Percentiles rank a stretch among this genome's conserved stretches.
Evolutionary conservation across 2,329 filamentous ascomycete species (phyloP).

Genomic region (Fusarium tupiense): DNA sequence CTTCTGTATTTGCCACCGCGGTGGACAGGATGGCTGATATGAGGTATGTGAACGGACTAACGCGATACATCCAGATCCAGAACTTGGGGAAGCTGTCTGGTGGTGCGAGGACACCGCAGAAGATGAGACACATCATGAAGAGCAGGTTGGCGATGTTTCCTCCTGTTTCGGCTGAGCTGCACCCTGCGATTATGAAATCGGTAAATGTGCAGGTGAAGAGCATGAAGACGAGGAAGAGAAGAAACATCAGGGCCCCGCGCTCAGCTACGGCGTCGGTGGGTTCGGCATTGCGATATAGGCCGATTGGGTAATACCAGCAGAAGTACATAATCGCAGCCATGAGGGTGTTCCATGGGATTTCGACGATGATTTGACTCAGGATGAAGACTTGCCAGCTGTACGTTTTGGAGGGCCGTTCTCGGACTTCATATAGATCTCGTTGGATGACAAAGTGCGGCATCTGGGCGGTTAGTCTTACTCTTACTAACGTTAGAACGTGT

Average conservation of each 20-base stretch:
- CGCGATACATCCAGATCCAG: slow-evolving; percentile 64
- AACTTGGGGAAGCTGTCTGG: slow-evolving; percentile 66
- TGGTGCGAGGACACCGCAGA: slow-evolving; percentile 40
- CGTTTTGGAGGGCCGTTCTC: slow-evolving; percentile 73
- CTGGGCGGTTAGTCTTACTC: background rate
- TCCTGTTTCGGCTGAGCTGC: slow-evolving; percentile 72
- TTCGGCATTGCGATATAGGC: slow-evolving; percentile 68
- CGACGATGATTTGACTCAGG: slow-evolving; percentile 72
- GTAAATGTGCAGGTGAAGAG: slow-evolving; percentile 75
- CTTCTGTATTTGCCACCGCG: slow-evolving; percentile 72
- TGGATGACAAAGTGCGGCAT: slow-evolving; percentile 79
- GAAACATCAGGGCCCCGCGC: slow-evolving; percentile 71
- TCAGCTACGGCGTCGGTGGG: slow-evolving; percentile 59
- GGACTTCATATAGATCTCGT: slow-evolving; percentile 73
- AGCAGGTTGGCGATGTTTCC: slow-evolving; percentile 73
- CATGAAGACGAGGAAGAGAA: slow-evolving; percentile 71
- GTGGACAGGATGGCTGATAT: slow-evolving; percentile 76
- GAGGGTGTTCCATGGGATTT: slow-evolving; percentile 75
- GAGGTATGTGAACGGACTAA: slow-evolving; percentile 86
- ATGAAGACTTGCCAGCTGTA: slow-evolving; percentile 76
- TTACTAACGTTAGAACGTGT: accelerated
- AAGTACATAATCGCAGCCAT: slow-evolving; percentile 72
- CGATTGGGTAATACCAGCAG: slow-evolving; percentile 77
- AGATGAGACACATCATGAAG: slow-evolving; percentile 68
- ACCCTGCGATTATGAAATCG: slow-evolving; percentile 70